Evolutionary conservation across 352 stramenopile species (phyloP), one percentile per base, ranked within the genome.

Genomic region (Elongisporangium prolatum): DNA sequence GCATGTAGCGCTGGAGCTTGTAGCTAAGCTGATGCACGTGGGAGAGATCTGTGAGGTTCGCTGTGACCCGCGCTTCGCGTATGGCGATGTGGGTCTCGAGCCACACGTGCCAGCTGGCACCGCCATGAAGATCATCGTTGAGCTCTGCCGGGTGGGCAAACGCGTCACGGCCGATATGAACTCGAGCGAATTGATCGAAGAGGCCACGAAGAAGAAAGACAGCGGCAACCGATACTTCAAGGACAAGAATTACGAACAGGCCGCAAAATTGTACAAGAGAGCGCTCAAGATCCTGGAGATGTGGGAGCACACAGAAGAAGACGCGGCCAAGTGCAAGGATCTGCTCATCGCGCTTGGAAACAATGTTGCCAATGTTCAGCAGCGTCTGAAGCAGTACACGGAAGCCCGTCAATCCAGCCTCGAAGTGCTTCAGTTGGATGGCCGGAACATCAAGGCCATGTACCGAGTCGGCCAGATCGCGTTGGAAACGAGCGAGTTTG

Each of bases 361-460:
- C 68, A 93, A 93, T 57, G 81, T 93, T 16, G 84, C 68, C 48
- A 93, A 93, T 50, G 84, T 93, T 50, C 84, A 93, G 65, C 77
- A 86, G 61, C 84, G 85, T 37, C 63, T 91, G 11, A 68, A 79
- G 60, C 78, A 93, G 68, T 77, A 67, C 62, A 91, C 87, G 60
- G 84, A 91, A 59, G 81, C 84, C 21, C 74, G 75, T 16, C 72
- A 91, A 68, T 91, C 81, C 18, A 89, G 80, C 57, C 71, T 88
- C 34, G 84, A 93, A 55, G 84, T 93, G 51, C 67, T 91, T 48
- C 80, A 91, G 65, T 60, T 93, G 10, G 84, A 93, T 60, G 50
- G 58, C 2, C 72, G 61, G 34, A 93, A 93, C 59, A 64, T 91
- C 54, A 93, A 93, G 67, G 84, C 84, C 56, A 83, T 91, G 66